phyloP scores from a whole-genome alignment of 2,329 filamentous ascomycete species.

The Colletotrichum godetiae region DNA sequence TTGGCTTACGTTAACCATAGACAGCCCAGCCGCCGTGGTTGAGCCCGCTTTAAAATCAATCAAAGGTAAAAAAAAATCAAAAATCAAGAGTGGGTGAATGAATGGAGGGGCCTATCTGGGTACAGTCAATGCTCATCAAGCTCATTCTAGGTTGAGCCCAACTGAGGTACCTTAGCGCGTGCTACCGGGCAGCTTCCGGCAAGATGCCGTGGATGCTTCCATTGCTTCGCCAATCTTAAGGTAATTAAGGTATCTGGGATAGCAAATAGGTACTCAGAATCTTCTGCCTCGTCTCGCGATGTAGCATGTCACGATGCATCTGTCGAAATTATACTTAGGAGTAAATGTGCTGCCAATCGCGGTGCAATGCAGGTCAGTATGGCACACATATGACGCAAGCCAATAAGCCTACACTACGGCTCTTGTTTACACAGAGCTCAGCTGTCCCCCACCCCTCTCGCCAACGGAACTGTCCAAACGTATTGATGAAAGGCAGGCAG shows the following conservation, averaged over 20 bases:
- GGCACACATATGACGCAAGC: slow-evolving; percentile 18
- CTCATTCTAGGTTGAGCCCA: background rate
- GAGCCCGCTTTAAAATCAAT: slow-evolving; percentile 1
- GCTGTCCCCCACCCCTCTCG: background rate
- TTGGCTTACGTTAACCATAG: background rate
- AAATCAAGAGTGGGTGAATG: background rate
- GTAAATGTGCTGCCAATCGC: background rate
- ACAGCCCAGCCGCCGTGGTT: background rate
- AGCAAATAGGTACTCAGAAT: background rate
- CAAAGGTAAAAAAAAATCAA: background rate
- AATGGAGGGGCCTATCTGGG: background rate
- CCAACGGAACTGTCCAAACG: background rate
- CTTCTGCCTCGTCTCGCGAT: background rate
- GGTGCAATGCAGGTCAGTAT: background rate
- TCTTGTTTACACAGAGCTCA: slow-evolving; percentile 1
- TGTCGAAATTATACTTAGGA: background rate
- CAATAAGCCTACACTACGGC: background rate
- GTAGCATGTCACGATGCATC: background rate
- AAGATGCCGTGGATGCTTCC: background rate
- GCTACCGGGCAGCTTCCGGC: background rate
- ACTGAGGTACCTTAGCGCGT: background rate
- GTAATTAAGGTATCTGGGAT: background rate
- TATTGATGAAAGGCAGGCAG: background rate
- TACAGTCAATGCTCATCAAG: background rate
- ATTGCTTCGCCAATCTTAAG: background rate